Base-by-base conservation (phyloP, 768 basidiomycete genomes). In the Suillus subaureus region DNA sequence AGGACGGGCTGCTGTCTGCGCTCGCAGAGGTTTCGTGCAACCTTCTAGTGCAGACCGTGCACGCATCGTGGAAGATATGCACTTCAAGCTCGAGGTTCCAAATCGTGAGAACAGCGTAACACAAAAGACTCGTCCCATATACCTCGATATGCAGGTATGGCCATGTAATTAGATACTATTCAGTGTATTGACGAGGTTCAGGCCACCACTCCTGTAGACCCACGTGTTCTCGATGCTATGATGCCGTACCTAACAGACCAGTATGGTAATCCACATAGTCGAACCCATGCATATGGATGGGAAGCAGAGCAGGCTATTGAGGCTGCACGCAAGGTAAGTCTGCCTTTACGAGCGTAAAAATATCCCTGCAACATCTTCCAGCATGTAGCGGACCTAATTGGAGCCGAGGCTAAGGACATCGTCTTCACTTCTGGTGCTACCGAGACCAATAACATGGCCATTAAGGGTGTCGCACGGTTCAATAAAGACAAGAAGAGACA, bases 281-380 rank as follows among this genome's bases (percentile, higher is more conserved):
- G 97, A 64, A 99, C 97, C 35, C 97, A 99, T 78, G 95, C 97
- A 1, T 99, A 99, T 77, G 97, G 97, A 4, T 99, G 97, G 97
- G 97, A 99, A 79, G 94, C 97, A 7, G 97, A 99, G 73, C 84
- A 90, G 72, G 97, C 92, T 0, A 93, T 97, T 8, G 97, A 99
- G 74, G 88, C 90, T 67, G 96, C 95, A 3, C 87, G 97, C 62
- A 89, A 93, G 84, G 95, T 89, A 28, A 61, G 70, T 49, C 11
- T 61, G 26, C 73, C 74, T 64, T 52, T 16, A 8, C 42, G 28
- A 64, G 33, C 6, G 45, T 18, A 26, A 18, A 60, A 62, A 23
- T 6, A 8, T 62, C 42, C 64, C 64, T 60, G 40, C 62, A 31
- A 31, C 64, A 33, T 39, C 31, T 45, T 40, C 40, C 72, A 98